Base-by-base conservation (phyloP, 257 asterid genomes). In the Lantana camara region DNA sequence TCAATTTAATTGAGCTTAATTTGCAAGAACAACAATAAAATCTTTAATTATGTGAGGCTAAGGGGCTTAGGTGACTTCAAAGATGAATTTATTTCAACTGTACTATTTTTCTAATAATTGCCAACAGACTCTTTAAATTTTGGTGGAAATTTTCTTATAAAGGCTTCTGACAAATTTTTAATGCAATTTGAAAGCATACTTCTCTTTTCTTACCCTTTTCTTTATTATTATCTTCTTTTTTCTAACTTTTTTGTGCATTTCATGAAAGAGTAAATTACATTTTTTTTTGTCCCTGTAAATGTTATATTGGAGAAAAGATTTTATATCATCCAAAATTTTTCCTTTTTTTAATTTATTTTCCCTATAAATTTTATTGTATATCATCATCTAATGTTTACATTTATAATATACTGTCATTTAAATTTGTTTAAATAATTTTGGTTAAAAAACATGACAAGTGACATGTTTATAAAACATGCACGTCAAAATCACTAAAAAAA, bases 1-100 rank as follows among this genome's bases (percentile, higher is more conserved):
- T n/a, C 44, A 37, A 10, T 51, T 60, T 29, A 69, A 38, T 56
- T 29, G 42, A 11, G 10, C 60, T 44, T n/a, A n/a, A 44, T 44
- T n/a, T 5, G 40, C 15, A 38, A 16, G 48, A 50, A 58, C 46
- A 42, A 17, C 14, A 60, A 35, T 38, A 45, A 57, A 47, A 49
- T 45, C 54, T 20, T 32, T 60, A 57, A 35, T 58, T 57, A 46
- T 58, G 51, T 56, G 27, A 42, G 17, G 64, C 60, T 21, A 20
- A 17, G 59, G 34, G 21, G 2, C 58, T 14, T 63, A 63, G 49
- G 50, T 35, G 35, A 9, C 32, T 49, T 34, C 37, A 34, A 27
- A 53, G 7, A 27, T 15, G 27, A 17, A 11, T 45, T 24, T 29
- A 63, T 22, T 54, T 30, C 61, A n/a, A 32, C 21, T 62, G 57